Percentiles rank a stretch among this genome's conserved stretches.
phyloP scores from a whole-genome alignment of 1,284 basidiomycete genomes.

The Fomitiporia mediterranea region DNA sequence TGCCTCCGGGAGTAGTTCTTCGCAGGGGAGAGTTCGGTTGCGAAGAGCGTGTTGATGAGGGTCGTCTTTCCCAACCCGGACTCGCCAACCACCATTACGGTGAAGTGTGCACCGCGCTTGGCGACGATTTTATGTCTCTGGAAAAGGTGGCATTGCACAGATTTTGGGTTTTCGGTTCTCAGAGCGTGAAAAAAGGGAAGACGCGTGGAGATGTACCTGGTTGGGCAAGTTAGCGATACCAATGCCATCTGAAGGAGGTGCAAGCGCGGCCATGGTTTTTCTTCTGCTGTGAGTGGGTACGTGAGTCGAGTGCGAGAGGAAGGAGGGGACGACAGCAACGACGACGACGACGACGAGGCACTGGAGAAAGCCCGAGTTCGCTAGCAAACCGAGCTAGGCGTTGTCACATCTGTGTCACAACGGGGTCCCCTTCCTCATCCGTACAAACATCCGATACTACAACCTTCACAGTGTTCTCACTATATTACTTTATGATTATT shows the following conservation, averaged over 20 bases:
- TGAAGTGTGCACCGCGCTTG: conserved; percentile 96
- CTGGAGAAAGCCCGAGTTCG: too few relatives aligned
- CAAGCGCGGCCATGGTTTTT: conserved; percentile 22
- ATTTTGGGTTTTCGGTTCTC: conserved; percentile 20
- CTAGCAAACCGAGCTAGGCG: too few relatives aligned
- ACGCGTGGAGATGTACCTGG: conserved; percentile 57
- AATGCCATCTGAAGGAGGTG: conserved; percentile 57
- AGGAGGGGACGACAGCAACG: background rate
- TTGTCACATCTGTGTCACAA: too few relatives aligned
- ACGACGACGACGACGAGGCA: conserved; percentile 5
- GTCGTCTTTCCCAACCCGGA: conserved; percentile 94
- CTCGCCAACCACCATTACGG: conserved; percentile 99
- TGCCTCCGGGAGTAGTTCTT: conserved; percentile 93
- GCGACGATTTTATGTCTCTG: conserved; percentile 96
- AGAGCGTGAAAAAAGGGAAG: conserved; percentile 15
- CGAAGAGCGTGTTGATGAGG: conserved; percentile 98
- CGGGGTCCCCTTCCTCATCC: too few relatives aligned
- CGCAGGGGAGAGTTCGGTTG: conserved; percentile 88
- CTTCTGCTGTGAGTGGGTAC: background rate
- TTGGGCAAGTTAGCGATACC: conserved; percentile 95
- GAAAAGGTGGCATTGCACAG: too few relatives aligned
- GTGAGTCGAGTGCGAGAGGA: background rate
- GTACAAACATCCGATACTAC: too few relatives aligned
- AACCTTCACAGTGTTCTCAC: too few relatives aligned
- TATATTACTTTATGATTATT: too few relatives aligned